Evolutionary conservation across 2,329 filamentous ascomycete species (phyloP), one percentile per base, ranked within the genome.

Genomic region (Talaromyces funiculosus): DNA sequence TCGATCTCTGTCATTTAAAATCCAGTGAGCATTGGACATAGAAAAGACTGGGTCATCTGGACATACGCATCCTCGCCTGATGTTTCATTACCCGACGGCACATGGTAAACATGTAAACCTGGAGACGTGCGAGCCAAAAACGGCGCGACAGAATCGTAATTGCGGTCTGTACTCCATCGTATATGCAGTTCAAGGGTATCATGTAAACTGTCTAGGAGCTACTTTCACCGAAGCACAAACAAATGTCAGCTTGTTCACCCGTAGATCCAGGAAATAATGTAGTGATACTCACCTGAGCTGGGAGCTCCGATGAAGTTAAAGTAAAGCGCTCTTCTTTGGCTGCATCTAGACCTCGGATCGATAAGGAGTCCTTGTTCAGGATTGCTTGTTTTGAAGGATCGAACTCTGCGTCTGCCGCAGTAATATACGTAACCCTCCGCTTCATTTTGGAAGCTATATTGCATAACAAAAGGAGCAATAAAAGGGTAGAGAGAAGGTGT

Each of bases 241-340:
- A 22, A 10, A 7, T 40, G 33, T 43, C 16, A 58, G 54, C 4
- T 42, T 62, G 53, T n/a, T 42, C 8, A 16, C 6, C n/a, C 22
- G 60, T 37, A 64, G 10, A 0, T n/a, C n/a, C 20, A 20, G 4
- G 33, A 14, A 38, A 3, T 12, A 20, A 40, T 18, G 16, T 24
- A 24, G 12, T 12, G 14, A 40, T 24, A 26, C 58, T 56, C 75
- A 86, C 83, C 73, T 90, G 86, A 16, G 76, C 69, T 4, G 91
- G 89, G 42, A 97, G 81, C 77, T 96, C 90, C 53, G 86, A 80
- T 20, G 92, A 76, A 38, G 83, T 81, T 63, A 94, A 75, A 0
- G 90, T 96, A 66, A 93, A 75, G 62, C 88, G 85, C 71, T 94
- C 90, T 75, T 97, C 90, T 65, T 90, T 87, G 14, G 86, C 85